phyloP scores from a whole-genome alignment of 345 rosid genomes.

The Eucalyptus leucophloia region DNA sequence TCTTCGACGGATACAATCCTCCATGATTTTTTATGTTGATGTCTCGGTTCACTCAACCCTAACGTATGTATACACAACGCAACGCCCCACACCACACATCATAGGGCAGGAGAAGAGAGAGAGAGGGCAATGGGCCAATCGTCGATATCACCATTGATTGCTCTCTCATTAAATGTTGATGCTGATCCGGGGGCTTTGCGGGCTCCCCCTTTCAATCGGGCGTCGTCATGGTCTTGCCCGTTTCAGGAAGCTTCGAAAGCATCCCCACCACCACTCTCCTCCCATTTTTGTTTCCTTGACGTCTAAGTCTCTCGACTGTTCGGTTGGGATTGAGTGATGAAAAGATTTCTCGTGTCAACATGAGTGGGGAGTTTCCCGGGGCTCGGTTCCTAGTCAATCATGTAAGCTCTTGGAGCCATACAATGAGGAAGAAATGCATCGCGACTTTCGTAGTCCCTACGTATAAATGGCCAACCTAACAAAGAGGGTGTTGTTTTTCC shows the following conservation, averaged over 20 bases:
- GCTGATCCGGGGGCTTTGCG: neutral
- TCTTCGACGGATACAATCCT: neutral
- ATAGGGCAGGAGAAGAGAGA: neutral
- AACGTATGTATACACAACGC: neutral
- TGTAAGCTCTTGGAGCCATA: neutral
- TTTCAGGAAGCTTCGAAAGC: neutral
- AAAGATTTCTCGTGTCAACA: neutral
- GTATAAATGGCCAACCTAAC: neutral
- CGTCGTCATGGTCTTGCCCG: neutral
- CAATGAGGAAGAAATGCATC: neutral
- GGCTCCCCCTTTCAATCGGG: neutral
- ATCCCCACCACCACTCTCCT: neutral
- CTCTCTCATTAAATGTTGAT: neutral
- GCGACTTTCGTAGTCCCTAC: neutral
- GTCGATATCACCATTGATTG: neutral
- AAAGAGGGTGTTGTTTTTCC: neutral
- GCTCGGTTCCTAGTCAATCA: neutral
- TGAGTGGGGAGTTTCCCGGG: neutral
- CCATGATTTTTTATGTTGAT: neutral
- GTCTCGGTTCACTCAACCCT: neutral
- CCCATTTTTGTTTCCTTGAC: neutral
- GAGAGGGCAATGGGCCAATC: neutral
- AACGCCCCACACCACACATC: neutral
- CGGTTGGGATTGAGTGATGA: neutral
- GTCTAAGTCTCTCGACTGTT: neutral